Percentiles rank a stretch among this genome's conserved stretches.
Evolutionary conservation across 129 eudicot genomes (phyloP).

Genomic region (Arctium lappa): DNA sequence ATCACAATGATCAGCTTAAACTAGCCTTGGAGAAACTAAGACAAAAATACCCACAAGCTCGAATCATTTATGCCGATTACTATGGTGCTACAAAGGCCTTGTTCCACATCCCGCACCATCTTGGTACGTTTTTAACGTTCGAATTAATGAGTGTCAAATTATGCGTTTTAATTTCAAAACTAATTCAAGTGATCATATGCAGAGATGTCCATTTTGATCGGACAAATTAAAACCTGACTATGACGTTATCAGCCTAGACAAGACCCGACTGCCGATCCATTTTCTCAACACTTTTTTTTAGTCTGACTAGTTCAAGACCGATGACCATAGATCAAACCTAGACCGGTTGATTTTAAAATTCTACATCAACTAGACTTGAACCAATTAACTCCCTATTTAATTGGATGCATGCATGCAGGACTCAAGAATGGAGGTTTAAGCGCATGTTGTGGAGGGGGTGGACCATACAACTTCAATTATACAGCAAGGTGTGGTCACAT

Average conservation of each 20-base stretch:
- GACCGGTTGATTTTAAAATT: no score
- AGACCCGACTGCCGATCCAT: no score
- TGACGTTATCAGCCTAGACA: no score
- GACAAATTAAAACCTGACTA: no score
- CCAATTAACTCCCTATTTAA: neutral
- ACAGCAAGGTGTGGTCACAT: conserved; percentile 72
- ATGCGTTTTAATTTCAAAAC: no score
- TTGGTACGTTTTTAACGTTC: conserved; percentile 26
- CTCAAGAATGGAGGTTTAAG: conserved; percentile 39
- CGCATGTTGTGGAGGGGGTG: conserved; percentile 88
- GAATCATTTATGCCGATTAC: conserved; percentile 74
- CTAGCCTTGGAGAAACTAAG: conserved; percentile 48
- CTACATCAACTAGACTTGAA: no score
- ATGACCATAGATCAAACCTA: neutral
- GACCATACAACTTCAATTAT: conserved; percentile 65
- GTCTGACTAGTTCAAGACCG: no score
- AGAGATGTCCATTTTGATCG: no score
- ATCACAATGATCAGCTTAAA: conserved; percentile 58
- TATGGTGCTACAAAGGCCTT: conserved; percentile 59
- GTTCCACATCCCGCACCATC: conserved; percentile 53
- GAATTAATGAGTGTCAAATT: no score
- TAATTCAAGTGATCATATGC: no score
- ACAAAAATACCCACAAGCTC: conserved; percentile 48
- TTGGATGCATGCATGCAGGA: conserved; percentile 35
- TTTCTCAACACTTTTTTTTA: no score